Percentiles rank a stretch among this genome's conserved stretches.
phyloP scores from a whole-genome alignment of 1,139 yeast species.

The Geotrichum fermentans region DNA sequence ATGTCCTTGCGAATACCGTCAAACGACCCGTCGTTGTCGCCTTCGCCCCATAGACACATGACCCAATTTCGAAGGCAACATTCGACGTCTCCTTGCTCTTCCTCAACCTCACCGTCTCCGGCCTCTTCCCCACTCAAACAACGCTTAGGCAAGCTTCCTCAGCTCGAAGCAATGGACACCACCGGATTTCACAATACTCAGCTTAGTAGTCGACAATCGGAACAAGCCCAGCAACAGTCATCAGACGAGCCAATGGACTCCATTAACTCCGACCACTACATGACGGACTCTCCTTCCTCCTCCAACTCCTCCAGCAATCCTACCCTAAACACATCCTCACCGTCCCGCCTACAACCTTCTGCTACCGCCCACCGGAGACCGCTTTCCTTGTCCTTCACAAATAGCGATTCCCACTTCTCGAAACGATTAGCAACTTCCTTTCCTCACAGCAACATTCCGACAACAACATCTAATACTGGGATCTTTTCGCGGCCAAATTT shows the following conservation, averaged over 20 bases:
- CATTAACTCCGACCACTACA: constrained; percentile 11
- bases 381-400: constrained; percentile 9
- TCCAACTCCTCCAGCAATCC: neutral
- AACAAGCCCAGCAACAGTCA: neutral
- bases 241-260: neutral
- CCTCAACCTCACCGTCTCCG: constrained; percentile 16
- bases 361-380: constrained; percentile 6
- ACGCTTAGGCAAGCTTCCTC: constrained; percentile 7
- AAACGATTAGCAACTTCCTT: constrained; percentile 17
- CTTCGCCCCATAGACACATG: constrained; percentile 19
- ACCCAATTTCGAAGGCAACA: constrained; percentile 13
- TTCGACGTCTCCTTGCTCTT: constrained; percentile 15
- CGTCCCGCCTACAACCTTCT: neutral
- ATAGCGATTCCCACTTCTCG: constrained; percentile 2
- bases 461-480: neutral
- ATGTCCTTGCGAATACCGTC: constrained; percentile 18
- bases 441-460: neutral
- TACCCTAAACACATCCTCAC: neutral
- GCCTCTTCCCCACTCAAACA: constrained; percentile 15
- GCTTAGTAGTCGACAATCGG: neutral
- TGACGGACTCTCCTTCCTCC: constrained; percentile 10
- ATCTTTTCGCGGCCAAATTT: neutral
- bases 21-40: constrained; percentile 18
- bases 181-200: neutral
- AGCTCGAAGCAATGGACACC: constrained; percentile 5